Conservation (phyloP, 2,329 filamentous ascomycete genomes). For the Fusarium sp. region DNA sequence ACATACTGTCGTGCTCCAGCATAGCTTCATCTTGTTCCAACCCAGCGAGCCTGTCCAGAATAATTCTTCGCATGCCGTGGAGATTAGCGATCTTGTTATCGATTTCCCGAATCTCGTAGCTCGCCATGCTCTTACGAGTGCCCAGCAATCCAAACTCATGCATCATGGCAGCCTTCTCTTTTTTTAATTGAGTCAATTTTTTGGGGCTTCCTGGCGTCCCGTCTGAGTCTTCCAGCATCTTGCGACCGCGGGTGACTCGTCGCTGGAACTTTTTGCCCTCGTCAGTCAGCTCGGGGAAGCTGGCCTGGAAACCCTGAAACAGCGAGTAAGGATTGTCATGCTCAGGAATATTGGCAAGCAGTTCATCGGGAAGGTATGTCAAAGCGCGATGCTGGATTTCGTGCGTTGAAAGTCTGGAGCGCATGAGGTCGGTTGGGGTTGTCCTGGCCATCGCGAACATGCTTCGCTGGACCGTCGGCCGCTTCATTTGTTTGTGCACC, state of each 20-base stretch:
- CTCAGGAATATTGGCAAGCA: conserved; percentile 89
- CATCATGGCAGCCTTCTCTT: conserved; percentile 80
- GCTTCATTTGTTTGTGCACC: conserved; percentile 87
- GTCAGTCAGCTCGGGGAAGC: conserved; percentile 76
- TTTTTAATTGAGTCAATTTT: conserved; percentile 77
- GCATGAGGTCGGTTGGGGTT: conserved; percentile 91
- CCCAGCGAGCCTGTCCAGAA: conserved; percentile 84
- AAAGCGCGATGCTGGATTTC: conserved; percentile 96
- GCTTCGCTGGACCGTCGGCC: conserved; percentile 84
- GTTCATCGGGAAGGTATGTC: conserved; percentile 87
- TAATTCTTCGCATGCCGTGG: conserved; percentile 90
- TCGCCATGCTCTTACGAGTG: conserved; percentile 96
- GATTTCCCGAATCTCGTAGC: conserved; percentile 93
- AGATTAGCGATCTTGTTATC: conserved; percentile 97
- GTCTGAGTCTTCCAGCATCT: conserved; percentile 74
- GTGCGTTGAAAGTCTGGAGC: conserved; percentile 85
- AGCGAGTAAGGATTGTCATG: conserved; percentile 87
- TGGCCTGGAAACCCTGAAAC: conserved; percentile 96
- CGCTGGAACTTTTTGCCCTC: conserved; percentile 76
- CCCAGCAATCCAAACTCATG: conserved; percentile 91
- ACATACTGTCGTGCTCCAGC: conserved; percentile 86
- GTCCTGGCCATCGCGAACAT: conserved; percentile 92
- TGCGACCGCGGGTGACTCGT: conserved; percentile 77
- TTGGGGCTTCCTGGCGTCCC: conserved; percentile 67
- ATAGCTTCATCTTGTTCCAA: conserved; percentile 91